phyloP scores from a whole-genome alignment of 2,329 filamentous ascomycete species.

The Sphaerulina vaccinii region DNA sequence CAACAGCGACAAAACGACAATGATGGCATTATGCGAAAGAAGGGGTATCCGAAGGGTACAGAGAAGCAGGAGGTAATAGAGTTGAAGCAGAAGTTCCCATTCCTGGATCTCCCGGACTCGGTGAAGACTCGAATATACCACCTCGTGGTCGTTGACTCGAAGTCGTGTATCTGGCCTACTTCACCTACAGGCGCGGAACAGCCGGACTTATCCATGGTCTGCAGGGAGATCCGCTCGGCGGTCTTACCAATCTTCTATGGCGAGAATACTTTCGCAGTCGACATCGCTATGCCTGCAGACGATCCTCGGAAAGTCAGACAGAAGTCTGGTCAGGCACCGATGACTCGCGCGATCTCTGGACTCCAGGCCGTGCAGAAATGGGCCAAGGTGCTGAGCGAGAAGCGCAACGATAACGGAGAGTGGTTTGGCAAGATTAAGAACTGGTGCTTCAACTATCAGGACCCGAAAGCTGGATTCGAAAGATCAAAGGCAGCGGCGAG shows the following conservation, averaged over 20 bases:
- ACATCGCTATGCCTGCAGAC: conserved; percentile 7
- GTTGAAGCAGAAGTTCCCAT: not conserved
- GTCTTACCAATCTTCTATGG: conserved; percentile 30
- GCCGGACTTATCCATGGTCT: conserved; percentile 30
- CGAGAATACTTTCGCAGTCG: conserved; percentile 29
- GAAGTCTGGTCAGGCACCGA: not conserved
- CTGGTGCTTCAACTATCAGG: conserved; percentile 20
- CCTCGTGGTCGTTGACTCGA: conserved; percentile 23
- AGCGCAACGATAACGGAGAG: not conserved
- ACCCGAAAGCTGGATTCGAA: not conserved
- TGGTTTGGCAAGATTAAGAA: conserved; percentile 15
- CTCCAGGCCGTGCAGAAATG: conserved; percentile 20
- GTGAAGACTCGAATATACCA: conserved; percentile 23
- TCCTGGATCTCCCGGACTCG: conserved; percentile 15
- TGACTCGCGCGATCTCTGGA: not conserved
- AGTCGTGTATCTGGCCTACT: conserved; percentile 25
- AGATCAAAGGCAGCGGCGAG: not conserved
- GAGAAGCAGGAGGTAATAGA: not conserved
- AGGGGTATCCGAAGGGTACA: not conserved
- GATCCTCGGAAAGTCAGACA: not conserved
- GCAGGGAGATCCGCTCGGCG: conserved; percentile 25
- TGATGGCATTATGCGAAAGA: not conserved
- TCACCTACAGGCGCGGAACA: conserved; percentile 23
- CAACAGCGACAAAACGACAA: not conserved
- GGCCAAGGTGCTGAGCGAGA: conserved; percentile 5